Percentiles rank a stretch among this genome's conserved stretches.
phyloP scores from a whole-genome alignment of 2,329 filamentous ascomycete species.

The Grosmannia clavigera region DNA sequence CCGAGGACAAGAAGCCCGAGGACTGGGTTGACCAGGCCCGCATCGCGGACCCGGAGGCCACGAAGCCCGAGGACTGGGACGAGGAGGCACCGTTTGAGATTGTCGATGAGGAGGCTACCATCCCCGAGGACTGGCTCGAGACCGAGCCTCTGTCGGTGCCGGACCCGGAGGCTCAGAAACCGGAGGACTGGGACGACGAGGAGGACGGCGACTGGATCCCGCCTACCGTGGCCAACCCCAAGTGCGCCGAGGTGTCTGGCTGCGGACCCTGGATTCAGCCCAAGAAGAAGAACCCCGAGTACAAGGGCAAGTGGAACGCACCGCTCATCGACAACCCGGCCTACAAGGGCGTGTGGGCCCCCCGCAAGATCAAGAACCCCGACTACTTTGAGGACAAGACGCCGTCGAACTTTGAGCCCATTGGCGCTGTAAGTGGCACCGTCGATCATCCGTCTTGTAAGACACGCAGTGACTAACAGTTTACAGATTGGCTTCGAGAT shows the following conservation, averaged over 20 bases:
- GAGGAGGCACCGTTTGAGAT: conserved; percentile 97
- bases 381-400: conserved; percentile 95
- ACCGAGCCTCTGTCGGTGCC: conserved; percentile 70
- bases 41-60: conserved; percentile 84
- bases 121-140: conserved; percentile 93
- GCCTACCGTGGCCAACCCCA: conserved; percentile 86
- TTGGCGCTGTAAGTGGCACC: conserved; percentile 68
- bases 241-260: conserved; percentile 85
- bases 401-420: conserved; percentile 92
- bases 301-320: conserved; percentile 98
- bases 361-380: conserved; percentile 94
- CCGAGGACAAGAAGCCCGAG: conserved; percentile 84
- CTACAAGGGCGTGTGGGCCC: conserved; percentile 94
- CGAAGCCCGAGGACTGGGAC: conserved; percentile 97
- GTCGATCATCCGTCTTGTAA: not conserved
- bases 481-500: conserved; percentile 89
- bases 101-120: conserved; percentile 80
- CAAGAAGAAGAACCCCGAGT: conserved; percentile 85
- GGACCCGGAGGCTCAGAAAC: conserved; percentile 93
- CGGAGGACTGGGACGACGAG: conserved; percentile 98
- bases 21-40: conserved; percentile 92
- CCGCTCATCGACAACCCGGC: conserved; percentile 91
- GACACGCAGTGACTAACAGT: conserved; percentile 1
- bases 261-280: conserved; percentile 90
- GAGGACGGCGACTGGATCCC: conserved; percentile 97